A percentile compares a stretch with the other conserved stretches of the same genome.
Evolutionary conservation across 768 basidiomycete genomes (phyloP).

Genomic region (Leucocoprinus leucothites): DNA sequence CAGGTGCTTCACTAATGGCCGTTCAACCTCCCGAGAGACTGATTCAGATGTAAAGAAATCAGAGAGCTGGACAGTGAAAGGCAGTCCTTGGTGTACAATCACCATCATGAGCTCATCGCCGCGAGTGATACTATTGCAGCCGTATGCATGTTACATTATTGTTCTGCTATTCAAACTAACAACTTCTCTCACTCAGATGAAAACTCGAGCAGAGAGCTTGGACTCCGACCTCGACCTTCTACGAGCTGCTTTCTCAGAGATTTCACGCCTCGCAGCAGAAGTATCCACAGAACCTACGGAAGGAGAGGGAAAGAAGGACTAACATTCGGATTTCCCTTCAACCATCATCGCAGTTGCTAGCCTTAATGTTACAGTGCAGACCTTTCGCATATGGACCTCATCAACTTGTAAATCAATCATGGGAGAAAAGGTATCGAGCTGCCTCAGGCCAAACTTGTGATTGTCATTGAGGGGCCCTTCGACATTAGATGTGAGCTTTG

Average conservation of each 20-base stretch:
- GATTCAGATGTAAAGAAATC: slow-evolving; percentile 55
- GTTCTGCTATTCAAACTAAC: background rate
- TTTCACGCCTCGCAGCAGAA: slow-evolving; percentile 73
- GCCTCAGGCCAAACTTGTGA: no score
- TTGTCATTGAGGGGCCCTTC: no score
- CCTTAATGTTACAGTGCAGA: no score
- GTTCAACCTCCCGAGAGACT: background rate
- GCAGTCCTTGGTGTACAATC: slow-evolving; percentile 91
- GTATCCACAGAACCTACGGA: slow-evolving; percentile 44
- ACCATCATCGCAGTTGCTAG: no score
- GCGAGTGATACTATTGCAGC: slow-evolving; percentile 90
- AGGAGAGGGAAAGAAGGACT: background rate
- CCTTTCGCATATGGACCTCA: no score
- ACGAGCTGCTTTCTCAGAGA: slow-evolving; percentile 79
- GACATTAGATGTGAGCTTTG: no score
- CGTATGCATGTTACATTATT: slow-evolving; percentile 37
- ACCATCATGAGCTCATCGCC: slow-evolving; percentile 92
- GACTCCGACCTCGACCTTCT: slow-evolving; percentile 83
- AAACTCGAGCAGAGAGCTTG: slow-evolving; percentile 78
- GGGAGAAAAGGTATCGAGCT: no score
- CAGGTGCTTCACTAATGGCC: no score
- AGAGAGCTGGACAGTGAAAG: slow-evolving; percentile 83
- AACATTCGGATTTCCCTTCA: background rate
- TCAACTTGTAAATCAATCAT: no score
- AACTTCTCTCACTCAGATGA: slow-evolving; percentile 57